phyloP scores from a whole-genome alignment of 768 basidiomycete genomes.

The Leucosporidium yakuticum region DNA sequence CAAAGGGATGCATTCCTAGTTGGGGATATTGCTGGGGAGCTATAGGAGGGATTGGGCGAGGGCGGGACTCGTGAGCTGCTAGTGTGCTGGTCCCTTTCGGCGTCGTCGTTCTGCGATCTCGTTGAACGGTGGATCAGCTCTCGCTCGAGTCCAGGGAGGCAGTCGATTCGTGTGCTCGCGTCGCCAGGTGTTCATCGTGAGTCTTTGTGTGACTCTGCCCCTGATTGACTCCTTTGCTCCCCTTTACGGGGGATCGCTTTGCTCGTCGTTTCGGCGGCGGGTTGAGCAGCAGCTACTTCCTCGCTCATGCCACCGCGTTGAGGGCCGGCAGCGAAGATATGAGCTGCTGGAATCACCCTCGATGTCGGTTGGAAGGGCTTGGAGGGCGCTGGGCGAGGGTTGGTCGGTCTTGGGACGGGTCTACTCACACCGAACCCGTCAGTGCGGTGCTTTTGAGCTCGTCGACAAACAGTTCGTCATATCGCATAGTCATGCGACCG shows the following conservation, averaged over 20 bases:
- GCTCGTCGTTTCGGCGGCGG: background rate
- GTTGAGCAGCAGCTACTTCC: background rate
- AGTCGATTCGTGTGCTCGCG: background rate
- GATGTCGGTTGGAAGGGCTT: background rate
- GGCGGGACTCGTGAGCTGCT: background rate
- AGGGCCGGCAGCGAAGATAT: background rate
- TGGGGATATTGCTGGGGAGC: background rate
- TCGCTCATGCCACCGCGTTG: background rate
- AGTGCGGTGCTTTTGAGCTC: conserved; percentile 16
- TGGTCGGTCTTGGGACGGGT: background rate
- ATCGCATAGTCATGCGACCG: conserved; percentile 29
- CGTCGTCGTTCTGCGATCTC: no score
- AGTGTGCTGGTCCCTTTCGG: background rate
- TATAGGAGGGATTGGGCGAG: background rate
- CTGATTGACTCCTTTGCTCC: background rate
- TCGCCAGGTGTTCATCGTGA: no score
- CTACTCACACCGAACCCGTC: background rate
- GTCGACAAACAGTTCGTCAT: conserved; percentile 32
- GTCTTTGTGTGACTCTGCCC: no score
- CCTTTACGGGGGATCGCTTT: background rate
- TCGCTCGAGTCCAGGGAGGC: background rate
- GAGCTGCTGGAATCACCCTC: background rate
- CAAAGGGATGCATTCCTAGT: background rate
- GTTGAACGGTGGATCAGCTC: background rate
- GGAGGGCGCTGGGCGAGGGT: background rate